Evolutionary conservation across 768 basidiomycete genomes (phyloP), one percentile per base, ranked within the genome.

Genomic region (Boletellus emodensis): DNA sequence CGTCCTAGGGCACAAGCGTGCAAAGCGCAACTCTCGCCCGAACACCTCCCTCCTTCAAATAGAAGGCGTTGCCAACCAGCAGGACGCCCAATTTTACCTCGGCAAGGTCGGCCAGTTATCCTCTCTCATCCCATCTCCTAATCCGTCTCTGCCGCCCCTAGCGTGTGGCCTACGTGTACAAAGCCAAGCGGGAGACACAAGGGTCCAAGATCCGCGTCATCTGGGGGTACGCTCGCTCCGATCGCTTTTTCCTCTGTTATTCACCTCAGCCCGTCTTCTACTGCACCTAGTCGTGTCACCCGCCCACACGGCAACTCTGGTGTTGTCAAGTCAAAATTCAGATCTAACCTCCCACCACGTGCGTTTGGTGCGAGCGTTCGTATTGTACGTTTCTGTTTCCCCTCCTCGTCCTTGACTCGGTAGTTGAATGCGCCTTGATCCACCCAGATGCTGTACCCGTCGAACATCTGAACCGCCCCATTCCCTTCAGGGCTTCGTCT

Each of bases 111-210:
- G 82, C 65, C 22, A 22, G 40, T 9, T 44, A 6, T 24, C 15
- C 6, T 43, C 1, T 37, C 35, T 15, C 35, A 15, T 37, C 15
- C 2, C n/a, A 34, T 15, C 12, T 8, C 12, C n/a, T 38, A 6
- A 52, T 22, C 36, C 20, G 13, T 20, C 6, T 12, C 40, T 34
- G 43, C 52, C 36, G 17, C 20, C 37, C 20, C 15, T 61, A 96
- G 94, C 90, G 95, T 62, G 81, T 99, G 56, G 96, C 96, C 53
- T 99, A 87, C 74, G 94, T 99, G 61, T 99, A 99, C 85, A 89
- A 87, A 70, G 95, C 94, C 54, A 94, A 96, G 81, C 80, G 84
- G 71, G 90, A 92, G 74, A 82, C 95, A 59, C 85, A 86, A 71
- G 96, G 96, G 53, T 90, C 92, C 61, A 94, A 94, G 74, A 78